phyloP scores from a whole-genome alignment of 108 stramenopile genomes.

The Nitzschia putrida region DNA sequence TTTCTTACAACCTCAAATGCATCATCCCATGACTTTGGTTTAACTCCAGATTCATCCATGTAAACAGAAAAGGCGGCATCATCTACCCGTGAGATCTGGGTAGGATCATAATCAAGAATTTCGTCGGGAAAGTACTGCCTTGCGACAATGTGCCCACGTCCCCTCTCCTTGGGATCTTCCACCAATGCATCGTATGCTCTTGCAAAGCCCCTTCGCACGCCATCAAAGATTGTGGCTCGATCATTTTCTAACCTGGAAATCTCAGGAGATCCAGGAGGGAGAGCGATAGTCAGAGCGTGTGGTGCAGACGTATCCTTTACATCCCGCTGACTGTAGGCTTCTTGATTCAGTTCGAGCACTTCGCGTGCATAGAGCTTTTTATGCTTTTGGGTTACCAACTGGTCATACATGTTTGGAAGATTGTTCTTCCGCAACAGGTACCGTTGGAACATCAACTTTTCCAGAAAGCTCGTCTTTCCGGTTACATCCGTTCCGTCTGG shows the following conservation, averaged over 20 bases:
- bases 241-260: constrained; percentile 77
- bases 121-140: constrained; percentile 78
- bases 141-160: constrained; percentile 65
- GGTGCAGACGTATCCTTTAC: constrained; percentile 52
- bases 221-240: constrained; percentile 81
- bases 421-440: constrained; percentile 85
- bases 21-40: constrained; percentile 27
- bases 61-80: constrained; percentile 29
- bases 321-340: constrained; percentile 48
- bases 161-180: constrained; percentile 75
- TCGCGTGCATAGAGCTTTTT: constrained; percentile 85
- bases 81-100: constrained; percentile 4
- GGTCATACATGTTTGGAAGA: constrained; percentile 63
- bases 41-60: constrained; percentile 9
- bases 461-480: constrained; percentile 78
- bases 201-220: constrained; percentile 86
- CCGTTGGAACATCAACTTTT: constrained; percentile 76
- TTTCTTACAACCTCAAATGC: background rate
- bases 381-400: constrained; percentile 62
- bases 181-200: constrained; percentile 90
- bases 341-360: constrained; percentile 78
- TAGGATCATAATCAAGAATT: constrained; percentile 83
- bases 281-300: constrained; percentile 78
- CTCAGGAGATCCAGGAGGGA: constrained; percentile 82
- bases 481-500: constrained; percentile 90